Conservation (phyloP, 2,329 filamentous ascomycete genomes). For the Lasiodiplodia theobromae region DNA sequence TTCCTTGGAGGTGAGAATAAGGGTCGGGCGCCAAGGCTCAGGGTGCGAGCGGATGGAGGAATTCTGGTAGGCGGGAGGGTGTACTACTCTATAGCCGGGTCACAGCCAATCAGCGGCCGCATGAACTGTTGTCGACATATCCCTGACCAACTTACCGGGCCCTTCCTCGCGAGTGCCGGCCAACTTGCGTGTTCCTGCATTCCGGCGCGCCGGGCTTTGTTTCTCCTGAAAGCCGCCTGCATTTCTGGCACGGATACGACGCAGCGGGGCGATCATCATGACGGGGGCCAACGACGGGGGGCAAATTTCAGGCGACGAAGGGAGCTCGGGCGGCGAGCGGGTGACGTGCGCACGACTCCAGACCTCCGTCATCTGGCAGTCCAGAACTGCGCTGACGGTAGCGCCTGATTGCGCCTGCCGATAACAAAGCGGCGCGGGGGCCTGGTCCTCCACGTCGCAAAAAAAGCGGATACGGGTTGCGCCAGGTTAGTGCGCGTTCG, state of each 20-base stretch:
- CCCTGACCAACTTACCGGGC: conserved; percentile 4
- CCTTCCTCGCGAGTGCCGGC: conserved; percentile 10
- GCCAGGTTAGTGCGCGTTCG: conserved; percentile 11
- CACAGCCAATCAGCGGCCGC: conserved; percentile 14
- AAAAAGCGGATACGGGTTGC: conserved; percentile 23
- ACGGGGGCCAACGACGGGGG: background rate
- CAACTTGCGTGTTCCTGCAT: conserved; percentile 17
- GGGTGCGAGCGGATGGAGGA: background rate
- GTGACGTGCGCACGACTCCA: conserved; percentile 20
- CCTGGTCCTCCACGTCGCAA: background rate
- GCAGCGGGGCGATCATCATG: conserved; percentile 8
- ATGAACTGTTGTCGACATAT: background rate
- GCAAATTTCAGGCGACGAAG: conserved; percentile 13
- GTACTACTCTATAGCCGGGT: background rate
- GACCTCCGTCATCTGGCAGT: background rate
- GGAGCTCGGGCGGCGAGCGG: background rate
- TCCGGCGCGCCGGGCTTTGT: background rate
- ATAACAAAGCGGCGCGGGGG: conserved; percentile 9
- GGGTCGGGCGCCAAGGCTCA: background rate
- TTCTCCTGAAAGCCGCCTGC: conserved; percentile 13
- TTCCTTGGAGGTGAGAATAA: conserved; percentile 5
- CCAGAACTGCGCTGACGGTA: conserved; percentile 11
- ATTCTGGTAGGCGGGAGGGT: background rate
- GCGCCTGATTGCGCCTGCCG: background rate
- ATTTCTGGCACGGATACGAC: background rate